These are phyloP conservation scores for Trametes sp. DNA, from an alignment of 1,284 basidiomycete genomes.

Conservation along the genomic window DNA sequence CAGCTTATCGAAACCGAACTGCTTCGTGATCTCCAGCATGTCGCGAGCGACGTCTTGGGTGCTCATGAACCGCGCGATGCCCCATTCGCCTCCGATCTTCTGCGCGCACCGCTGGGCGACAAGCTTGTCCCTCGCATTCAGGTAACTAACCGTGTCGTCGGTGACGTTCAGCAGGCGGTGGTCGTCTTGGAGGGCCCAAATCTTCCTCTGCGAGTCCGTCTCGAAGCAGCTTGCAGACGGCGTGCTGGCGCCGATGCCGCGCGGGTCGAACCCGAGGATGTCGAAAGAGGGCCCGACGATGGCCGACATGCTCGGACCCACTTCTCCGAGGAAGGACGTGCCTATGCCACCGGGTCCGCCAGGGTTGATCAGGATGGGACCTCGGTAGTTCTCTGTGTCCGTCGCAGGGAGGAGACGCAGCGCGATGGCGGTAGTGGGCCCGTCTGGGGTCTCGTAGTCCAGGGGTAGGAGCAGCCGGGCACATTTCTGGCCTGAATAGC, in stretches of 20 bases:
- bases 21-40: slow-evolving; percentile 56
- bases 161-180: slow-evolving; percentile 24
- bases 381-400: slow-evolving; percentile 45
- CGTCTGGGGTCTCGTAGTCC: slow-evolving; percentile 45
- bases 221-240: slow-evolving; percentile 34
- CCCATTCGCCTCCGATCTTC: slow-evolving; percentile 35
- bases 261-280: slow-evolving; percentile 59
- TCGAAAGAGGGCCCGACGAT: slow-evolving; percentile 56
- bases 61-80: slow-evolving; percentile 48
- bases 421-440: slow-evolving; percentile 45
- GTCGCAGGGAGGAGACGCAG: slow-evolving; percentile 41
- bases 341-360: slow-evolving; percentile 61
- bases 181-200: slow-evolving; percentile 27
- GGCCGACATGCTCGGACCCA: slow-evolving; percentile 41
- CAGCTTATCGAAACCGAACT: slow-evolving; percentile 53
- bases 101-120: slow-evolving; percentile 26
- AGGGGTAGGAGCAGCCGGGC: slow-evolving; percentile 43
- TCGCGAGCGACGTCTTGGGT: slow-evolving; percentile 56
- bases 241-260: slow-evolving; percentile 30
- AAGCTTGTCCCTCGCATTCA: slow-evolving; percentile 27
- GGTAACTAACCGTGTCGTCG: slow-evolving; percentile 50
- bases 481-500: slow-evolving; percentile 35
- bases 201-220: slow-evolving; percentile 29
- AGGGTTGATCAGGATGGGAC: slow-evolving; percentile 58
- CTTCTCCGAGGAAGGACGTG: slow-evolving; percentile 41